Conservation (phyloP, 2,329 filamentous ascomycete species). For the Delphinella strobiligena region DNA sequence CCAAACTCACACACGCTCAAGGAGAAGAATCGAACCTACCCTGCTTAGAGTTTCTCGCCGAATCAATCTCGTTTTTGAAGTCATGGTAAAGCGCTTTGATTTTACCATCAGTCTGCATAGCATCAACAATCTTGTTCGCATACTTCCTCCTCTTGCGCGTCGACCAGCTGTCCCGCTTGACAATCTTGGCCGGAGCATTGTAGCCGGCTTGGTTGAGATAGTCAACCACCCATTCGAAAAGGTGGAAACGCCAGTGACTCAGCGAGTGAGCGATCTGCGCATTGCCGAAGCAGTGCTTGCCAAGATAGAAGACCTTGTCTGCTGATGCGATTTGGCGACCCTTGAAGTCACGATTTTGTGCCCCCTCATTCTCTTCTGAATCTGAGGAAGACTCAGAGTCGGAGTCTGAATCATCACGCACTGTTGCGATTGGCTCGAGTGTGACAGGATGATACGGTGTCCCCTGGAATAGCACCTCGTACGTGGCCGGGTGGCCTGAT, state of each 20-base stretch:
- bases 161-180: constrained; percentile 50
- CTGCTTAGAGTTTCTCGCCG: constrained; percentile 40
- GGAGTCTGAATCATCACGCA: constrained; percentile 29
- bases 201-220: constrained; percentile 48
- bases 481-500: constrained; percentile 54
- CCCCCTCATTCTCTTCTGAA: constrained; percentile 21
- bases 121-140: constrained; percentile 51
- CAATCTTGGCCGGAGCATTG: constrained; percentile 44
- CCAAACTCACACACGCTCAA: no score
- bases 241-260: constrained; percentile 62
- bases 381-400: no score
- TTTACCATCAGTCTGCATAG: constrained; percentile 48
- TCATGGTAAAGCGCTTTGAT: constrained; percentile 51
- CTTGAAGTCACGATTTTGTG: constrained; percentile 34
- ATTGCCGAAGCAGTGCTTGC: constrained; percentile 48
- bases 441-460: constrained; percentile 54
- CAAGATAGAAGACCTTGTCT: constrained; percentile 39
- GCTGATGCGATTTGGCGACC: constrained; percentile 34
- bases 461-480: constrained; percentile 50
- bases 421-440: constrained; percentile 47
- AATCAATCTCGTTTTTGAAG: constrained; percentile 52
- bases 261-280: constrained; percentile 60
- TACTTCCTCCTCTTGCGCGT: constrained; percentile 46
- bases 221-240: constrained; percentile 59
- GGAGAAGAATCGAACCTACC: constrained; percentile 10